phyloP scores from a whole-genome alignment of 2,329 filamentous ascomycete species.

The Monilinia fructicola region DNA sequence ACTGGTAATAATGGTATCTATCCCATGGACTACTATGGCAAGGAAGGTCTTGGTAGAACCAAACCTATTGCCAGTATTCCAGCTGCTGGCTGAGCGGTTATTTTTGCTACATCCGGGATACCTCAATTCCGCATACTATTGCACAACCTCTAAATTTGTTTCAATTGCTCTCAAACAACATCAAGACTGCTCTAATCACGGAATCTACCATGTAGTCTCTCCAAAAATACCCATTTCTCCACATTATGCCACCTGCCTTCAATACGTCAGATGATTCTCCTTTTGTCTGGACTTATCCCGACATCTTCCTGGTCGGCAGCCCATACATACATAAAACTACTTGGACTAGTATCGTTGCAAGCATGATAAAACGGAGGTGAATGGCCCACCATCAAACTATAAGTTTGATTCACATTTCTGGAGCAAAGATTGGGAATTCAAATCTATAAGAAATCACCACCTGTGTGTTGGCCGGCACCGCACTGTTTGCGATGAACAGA shows the following conservation, averaged over 20 bases:
- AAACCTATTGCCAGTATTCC: conserved; percentile 43
- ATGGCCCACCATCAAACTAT: conserved; percentile 62
- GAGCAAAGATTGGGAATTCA: conserved; percentile 75
- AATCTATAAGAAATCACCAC: conserved; percentile 75
- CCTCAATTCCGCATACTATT: no score
- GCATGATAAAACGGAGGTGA: conserved; percentile 57
- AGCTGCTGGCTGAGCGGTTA: conserved; percentile 28
- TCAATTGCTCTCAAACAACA: not conserved
- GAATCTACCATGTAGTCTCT: not conserved
- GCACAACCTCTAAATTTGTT: not conserved
- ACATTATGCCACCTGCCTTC: not conserved
- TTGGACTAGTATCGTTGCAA: conserved; percentile 59
- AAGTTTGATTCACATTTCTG: conserved; percentile 64
- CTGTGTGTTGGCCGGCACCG: conserved; percentile 79
- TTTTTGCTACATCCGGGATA: not conserved
- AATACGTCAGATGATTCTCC: not conserved
- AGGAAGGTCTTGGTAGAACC: conserved; percentile 83
- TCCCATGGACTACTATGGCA: conserved; percentile 98
- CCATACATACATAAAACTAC: conserved; percentile 63
- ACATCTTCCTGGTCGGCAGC: conserved; percentile 48
- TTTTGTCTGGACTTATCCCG: conserved; percentile 24
- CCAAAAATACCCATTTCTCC: not conserved
- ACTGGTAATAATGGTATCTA: conserved; percentile 65
- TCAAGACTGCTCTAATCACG: not conserved
- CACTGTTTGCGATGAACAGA: conserved; percentile 63